Conservation (phyloP, 2,329 filamentous ascomycete species). For the Alternaria arborescens region DNA sequence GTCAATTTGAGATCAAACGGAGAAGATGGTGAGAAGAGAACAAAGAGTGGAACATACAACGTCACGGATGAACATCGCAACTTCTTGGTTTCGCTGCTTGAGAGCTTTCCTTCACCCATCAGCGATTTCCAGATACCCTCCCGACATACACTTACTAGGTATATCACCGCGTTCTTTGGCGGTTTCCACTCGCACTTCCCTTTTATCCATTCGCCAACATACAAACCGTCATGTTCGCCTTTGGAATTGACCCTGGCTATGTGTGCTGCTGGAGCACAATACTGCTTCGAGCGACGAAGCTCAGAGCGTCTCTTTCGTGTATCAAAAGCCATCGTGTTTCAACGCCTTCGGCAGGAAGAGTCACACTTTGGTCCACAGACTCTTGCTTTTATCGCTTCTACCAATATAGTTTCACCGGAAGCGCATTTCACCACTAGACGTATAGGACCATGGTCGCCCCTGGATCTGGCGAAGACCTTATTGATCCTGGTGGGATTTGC, state of each 20-base stretch:
- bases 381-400: constrained; percentile 29
- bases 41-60: constrained; percentile 32
- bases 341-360: constrained; percentile 38
- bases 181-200: constrained; percentile 48
- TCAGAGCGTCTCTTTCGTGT: constrained; percentile 40
- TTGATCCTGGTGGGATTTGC: constrained; percentile 43
- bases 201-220: constrained; percentile 46
- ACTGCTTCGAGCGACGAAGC: constrained; percentile 45
- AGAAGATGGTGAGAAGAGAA: constrained; percentile 28
- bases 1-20: constrained; percentile 32
- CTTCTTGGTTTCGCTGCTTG: constrained; percentile 31
- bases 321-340: constrained; percentile 41
- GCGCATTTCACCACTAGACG: constrained; percentile 14
- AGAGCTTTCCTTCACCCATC: constrained; percentile 30
- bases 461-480: constrained; percentile 41
- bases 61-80: constrained; percentile 39
- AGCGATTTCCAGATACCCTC: constrained; percentile 42
- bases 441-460: constrained; percentile 36
- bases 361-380: constrained; percentile 35
- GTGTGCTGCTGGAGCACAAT: constrained; percentile 45
- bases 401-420: constrained; percentile 20
- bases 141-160: constrained; percentile 40
- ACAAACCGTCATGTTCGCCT: constrained; percentile 40
- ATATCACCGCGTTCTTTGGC: constrained; percentile 43
- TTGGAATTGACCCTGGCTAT: constrained; percentile 45